phyloP scores from a whole-genome alignment of 805 yeast species.

The Hanseniaspora thailandica region DNA sequence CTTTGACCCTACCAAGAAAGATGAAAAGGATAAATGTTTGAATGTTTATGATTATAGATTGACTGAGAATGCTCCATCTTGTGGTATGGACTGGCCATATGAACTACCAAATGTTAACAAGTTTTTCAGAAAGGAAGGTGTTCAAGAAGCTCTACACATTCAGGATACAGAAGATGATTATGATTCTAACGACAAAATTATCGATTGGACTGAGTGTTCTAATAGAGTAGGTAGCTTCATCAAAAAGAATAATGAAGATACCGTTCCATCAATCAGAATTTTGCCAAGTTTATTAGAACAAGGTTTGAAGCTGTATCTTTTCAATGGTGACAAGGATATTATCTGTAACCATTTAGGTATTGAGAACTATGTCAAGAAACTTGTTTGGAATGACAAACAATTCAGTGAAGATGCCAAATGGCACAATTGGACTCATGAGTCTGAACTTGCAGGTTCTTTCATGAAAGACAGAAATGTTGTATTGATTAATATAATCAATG shows the following conservation, averaged over 20 bases:
- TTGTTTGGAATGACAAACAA: constrained; percentile 51
- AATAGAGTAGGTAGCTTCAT: constrained; percentile 43
- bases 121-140: constrained; percentile 40
- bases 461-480: constrained; percentile 62
- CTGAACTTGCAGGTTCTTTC: constrained; percentile 33
- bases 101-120: constrained; percentile 42
- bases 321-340: constrained; percentile 79
- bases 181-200: constrained; percentile 17
- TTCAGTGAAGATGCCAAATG: constrained; percentile 27
- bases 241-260: constrained; percentile 32
- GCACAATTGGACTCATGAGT: constrained; percentile 26
- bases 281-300: constrained; percentile 54
- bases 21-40: constrained; percentile 43
- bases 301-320: constrained; percentile 51
- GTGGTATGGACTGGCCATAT: constrained; percentile 91
- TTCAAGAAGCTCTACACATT: constrained; percentile 44
- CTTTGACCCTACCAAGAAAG: constrained; percentile 22
- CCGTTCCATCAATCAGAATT: constrained; percentile 51
- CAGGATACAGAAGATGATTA: constrained; percentile 23
- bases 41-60: constrained; percentile 76
- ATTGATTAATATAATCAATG: constrained; percentile 56
- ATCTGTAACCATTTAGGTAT: constrained; percentile 79
- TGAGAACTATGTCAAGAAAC: constrained; percentile 46
- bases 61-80: constrained; percentile 63
- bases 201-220: constrained; percentile 72